Evolutionary conservation across 345 rosid genomes (phyloP).

Genomic region (Theobroma cacao): DNA sequence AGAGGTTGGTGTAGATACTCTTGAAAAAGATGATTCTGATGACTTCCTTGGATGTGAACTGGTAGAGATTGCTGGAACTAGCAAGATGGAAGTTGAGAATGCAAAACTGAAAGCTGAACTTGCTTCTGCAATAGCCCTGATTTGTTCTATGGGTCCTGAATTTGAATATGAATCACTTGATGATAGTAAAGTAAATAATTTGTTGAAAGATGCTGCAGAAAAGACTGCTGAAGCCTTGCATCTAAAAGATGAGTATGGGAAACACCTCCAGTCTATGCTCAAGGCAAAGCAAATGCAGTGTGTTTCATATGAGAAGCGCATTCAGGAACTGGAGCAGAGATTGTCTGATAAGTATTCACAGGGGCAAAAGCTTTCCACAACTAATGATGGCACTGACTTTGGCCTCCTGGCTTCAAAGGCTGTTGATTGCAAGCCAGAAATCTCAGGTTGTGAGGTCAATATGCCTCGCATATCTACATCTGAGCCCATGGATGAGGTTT

Average conservation of each 20-base stretch:
- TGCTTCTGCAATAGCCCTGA: constrained; percentile 81
- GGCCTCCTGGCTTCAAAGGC: constrained; percentile 32
- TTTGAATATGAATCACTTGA: constrained; percentile 63
- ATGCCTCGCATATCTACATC: constrained; percentile 47
- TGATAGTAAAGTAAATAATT: constrained; percentile 53
- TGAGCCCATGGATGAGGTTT: constrained; percentile 96
- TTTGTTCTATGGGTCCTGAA: constrained; percentile 68
- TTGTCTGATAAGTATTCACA: constrained; percentile 63
- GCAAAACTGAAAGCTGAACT: constrained; percentile 96
- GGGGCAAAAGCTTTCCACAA: constrained; percentile 53
- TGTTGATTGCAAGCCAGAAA: constrained; percentile 45
- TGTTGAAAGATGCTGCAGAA: constrained; percentile 70
- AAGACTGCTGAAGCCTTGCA: constrained; percentile 87
- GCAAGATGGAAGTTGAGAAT: constrained; percentile 95
- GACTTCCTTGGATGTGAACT: constrained; percentile 66
- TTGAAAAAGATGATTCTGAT: constrained; percentile 44
- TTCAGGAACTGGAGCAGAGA: constrained; percentile 88
- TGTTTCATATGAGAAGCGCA: constrained; percentile 83
- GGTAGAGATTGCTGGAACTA: constrained; percentile 89
- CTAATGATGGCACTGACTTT: constrained; percentile 47
- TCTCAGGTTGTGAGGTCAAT: constrained; percentile 40
- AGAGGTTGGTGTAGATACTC: constrained; percentile 40
- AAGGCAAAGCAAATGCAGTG: constrained; percentile 76
- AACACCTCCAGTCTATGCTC: constrained; percentile 73
- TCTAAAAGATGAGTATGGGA: constrained; percentile 72